A percentile compares a stretch with the other conserved stretches of the same genome.
Evolutionary conservation across 108 stramenopile genomes (phyloP).

Genomic region (Stephanodiscus triporus): DNA sequence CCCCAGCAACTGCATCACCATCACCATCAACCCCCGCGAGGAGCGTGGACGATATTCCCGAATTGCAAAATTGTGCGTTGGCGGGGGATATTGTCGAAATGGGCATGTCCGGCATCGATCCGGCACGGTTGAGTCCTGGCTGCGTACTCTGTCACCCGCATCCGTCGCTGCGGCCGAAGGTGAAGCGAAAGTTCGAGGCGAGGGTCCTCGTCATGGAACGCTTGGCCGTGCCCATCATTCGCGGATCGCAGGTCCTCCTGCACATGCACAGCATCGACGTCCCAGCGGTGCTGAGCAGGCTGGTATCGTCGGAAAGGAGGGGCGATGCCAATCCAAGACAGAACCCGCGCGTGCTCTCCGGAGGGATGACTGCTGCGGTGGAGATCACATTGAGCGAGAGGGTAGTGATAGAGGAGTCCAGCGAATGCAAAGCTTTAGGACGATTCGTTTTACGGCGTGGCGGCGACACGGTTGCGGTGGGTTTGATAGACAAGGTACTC

Average conservation of each 20-base stretch:
- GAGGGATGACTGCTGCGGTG: constrained; percentile 63
- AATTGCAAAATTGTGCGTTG: constrained; percentile 56
- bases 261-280: constrained; percentile 87
- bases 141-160: constrained; percentile 74
- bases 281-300: constrained; percentile 65
- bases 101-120: constrained; percentile 73
- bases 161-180: constrained; percentile 54
- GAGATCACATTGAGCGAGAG: constrained; percentile 68
- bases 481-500: constrained; percentile 47
- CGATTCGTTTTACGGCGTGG: constrained; percentile 53
- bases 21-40: constrained; percentile 9
- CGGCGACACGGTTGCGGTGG: constrained; percentile 52
- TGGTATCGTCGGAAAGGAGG: constrained; percentile 40
- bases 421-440: constrained; percentile 48
- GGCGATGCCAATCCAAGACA: constrained; percentile 20
- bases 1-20: not conserved
- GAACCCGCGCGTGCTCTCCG: constrained; percentile 69
- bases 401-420: constrained; percentile 39
- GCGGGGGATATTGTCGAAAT: constrained; percentile 93
- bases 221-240: constrained; percentile 66
- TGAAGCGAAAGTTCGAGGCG: constrained; percentile 59
- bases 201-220: constrained; percentile 63
- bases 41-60: constrained; percentile 38
- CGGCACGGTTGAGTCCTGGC: constrained; percentile 75
- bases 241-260: constrained; percentile 76